Conservation (phyloP, 1,284 basidiomycete genomes). For the Naganishia albida region DNA sequence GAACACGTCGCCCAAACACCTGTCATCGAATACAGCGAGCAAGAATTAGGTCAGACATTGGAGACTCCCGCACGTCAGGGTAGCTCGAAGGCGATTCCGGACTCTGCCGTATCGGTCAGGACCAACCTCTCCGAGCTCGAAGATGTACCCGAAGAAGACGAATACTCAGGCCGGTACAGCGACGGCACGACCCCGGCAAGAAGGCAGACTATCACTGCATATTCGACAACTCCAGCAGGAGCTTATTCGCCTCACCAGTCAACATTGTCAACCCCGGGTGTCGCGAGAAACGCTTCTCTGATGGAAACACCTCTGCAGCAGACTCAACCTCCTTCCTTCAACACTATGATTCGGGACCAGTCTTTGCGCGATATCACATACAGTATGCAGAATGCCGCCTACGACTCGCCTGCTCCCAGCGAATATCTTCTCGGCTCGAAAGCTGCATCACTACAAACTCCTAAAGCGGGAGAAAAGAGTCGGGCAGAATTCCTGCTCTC, state of each 20-base stretch:
- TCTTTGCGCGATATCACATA: conserved; percentile 29
- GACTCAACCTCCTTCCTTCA: conserved; percentile 23
- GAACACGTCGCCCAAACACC: conserved; percentile 3
- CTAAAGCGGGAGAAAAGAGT: conserved; percentile 17
- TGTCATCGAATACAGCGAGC: not conserved
- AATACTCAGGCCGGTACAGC: conserved; percentile 1
- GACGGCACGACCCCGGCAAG: not conserved
- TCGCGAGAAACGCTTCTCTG: conserved; percentile 17
- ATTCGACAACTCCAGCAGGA: not conserved
- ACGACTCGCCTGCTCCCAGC: conserved; percentile 13
- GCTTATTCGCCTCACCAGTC: conserved; percentile 11
- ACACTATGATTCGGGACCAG: conserved; percentile 21
- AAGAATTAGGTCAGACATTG: not conserved
- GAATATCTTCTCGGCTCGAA: conserved; percentile 21
- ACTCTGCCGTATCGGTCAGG: not conserved
- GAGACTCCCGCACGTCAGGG: not conserved
- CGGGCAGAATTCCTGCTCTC: conserved; percentile 25
- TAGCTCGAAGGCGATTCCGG: not conserved
- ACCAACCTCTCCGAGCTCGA: not conserved
- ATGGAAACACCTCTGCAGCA: conserved; percentile 19
- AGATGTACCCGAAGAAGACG: conserved; percentile 10
- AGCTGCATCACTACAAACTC: conserved; percentile 34
- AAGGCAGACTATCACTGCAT: not conserved
- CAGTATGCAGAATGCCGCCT: conserved; percentile 3
- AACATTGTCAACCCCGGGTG: conserved; percentile 18